Percentiles rank a stretch among this genome's conserved stretches.
These are phyloP conservation scores for Eremochloa ophiuroides DNA, from an alignment of 176 grass and related monocot species.

Conservation along the genomic window DNA sequence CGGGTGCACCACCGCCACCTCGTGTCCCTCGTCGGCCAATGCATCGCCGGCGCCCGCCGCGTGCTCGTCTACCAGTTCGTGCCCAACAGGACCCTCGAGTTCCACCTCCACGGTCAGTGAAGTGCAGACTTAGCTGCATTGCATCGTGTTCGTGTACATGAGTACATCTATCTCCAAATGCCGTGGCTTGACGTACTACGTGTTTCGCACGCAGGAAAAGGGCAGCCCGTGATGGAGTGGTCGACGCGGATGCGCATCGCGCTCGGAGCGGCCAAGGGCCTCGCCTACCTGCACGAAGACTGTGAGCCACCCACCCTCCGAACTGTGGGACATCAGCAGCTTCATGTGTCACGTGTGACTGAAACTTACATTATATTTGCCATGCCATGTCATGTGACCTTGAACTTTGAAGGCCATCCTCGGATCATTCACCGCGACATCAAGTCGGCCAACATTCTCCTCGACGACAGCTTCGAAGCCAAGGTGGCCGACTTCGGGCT, in stretches of 20 bases:
- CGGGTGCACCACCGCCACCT: slow-evolving; percentile 59
- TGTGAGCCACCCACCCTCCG: slow-evolving; percentile 45
- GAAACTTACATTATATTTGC: not conserved
- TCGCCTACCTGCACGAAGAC: slow-evolving; percentile 91
- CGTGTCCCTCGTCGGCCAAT: slow-evolving; percentile 63
- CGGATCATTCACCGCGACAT: slow-evolving; percentile 81
- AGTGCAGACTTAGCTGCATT: too few relatives aligned
- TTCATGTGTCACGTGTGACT: not conserved
- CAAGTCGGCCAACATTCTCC: slow-evolving; percentile 70
- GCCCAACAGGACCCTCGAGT: slow-evolving; percentile 55
- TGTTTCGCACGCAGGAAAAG: slow-evolving; percentile 44
- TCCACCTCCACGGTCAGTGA: slow-evolving; percentile 49
- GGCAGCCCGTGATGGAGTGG: slow-evolving; percentile 61
- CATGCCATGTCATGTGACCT: not conserved
- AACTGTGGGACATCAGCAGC: too few relatives aligned
- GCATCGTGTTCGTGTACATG: too few relatives aligned
- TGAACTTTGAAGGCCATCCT: slow-evolving; percentile 49
- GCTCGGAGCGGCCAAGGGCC: slow-evolving; percentile 69
- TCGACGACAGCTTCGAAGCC: slow-evolving; percentile 67
- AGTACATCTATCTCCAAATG: not conserved
- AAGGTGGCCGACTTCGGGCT: slow-evolving; percentile 86
- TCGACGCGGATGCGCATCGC: slow-evolving; percentile 70
- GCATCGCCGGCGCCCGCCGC: slow-evolving; percentile 42
- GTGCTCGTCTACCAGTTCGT: slow-evolving; percentile 64
- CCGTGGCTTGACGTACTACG: not conserved